These are phyloP conservation scores for Pseudomonodictys pantanalensis DNA, from an alignment of 495 filamentous ascomycete genomes.

Conservation along the genomic window DNA sequence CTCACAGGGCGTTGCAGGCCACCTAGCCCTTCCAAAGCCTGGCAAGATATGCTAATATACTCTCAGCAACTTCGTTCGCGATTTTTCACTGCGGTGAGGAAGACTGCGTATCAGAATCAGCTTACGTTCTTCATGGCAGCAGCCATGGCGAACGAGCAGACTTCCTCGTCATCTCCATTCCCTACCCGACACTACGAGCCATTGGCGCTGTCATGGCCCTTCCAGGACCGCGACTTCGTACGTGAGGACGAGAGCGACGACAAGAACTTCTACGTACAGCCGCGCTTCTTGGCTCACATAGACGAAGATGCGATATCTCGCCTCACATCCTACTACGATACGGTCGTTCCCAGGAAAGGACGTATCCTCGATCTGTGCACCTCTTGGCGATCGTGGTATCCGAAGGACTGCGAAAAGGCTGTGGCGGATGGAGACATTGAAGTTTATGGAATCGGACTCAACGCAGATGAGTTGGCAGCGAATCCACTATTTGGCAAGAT, in stretches of 20 bases:
- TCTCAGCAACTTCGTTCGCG: too few species aligned
- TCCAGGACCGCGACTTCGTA: slow-evolving; percentile 39
- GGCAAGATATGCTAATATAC: too few species aligned
- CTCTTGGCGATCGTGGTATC: slow-evolving; percentile 48
- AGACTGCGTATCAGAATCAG: too few species aligned
- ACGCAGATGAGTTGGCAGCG: slow-evolving; percentile 39
- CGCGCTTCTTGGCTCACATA: slow-evolving; percentile 45
- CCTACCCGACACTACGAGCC: too few species aligned
- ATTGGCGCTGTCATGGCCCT: too few species aligned
- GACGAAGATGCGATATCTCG: slow-evolving; percentile 46
- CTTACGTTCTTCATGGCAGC: too few species aligned
- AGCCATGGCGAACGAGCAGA: too few species aligned
- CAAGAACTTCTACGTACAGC: slow-evolving; percentile 43
- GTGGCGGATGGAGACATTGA: slow-evolving; percentile 53
- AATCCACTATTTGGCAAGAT: slow-evolving; percentile 40
- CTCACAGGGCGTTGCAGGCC: too few species aligned
- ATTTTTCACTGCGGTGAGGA: too few species aligned
- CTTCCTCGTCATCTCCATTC: too few species aligned
- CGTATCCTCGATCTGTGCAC: slow-evolving; percentile 47
- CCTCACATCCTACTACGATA: slow-evolving; percentile 42
- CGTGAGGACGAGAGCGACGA: slow-evolving; percentile 42
- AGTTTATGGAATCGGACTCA: slow-evolving; percentile 49
- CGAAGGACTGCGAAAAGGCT: slow-evolving; percentile 30
- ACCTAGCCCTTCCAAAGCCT: too few species aligned
- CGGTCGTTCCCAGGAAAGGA: slow-evolving; percentile 33